Evolutionary conservation across 331 rosid species (phyloP).

Genomic region (Rosa hybrid): DNA sequence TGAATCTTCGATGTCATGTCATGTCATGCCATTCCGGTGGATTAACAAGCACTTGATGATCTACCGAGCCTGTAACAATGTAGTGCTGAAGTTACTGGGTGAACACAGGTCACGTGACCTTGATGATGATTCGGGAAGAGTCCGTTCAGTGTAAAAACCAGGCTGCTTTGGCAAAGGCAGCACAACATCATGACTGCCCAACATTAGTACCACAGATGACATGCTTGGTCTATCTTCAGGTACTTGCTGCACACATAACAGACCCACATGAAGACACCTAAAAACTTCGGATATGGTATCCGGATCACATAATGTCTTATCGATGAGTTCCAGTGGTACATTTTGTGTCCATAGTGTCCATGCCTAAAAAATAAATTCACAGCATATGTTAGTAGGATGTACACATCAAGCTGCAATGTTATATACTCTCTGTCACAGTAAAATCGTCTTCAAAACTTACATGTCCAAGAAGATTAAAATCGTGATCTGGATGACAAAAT

Average conservation of each 20-base stretch:
- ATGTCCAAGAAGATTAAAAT: slow-evolving; percentile 22
- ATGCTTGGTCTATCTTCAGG: slow-evolving; percentile 21
- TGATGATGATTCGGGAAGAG: not conserved
- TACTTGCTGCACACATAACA: slow-evolving; percentile 3
- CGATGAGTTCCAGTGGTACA: not conserved
- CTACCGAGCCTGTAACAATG: slow-evolving; percentile 10
- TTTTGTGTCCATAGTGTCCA: slow-evolving; percentile 15
- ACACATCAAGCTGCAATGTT: not conserved
- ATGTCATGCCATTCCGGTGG: not conserved
- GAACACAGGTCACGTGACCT: not conserved
- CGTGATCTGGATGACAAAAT: not conserved
- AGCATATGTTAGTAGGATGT: not conserved
- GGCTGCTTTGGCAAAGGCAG: slow-evolving; percentile 22
- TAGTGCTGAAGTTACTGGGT: not conserved
- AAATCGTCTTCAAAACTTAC: slow-evolving; percentile 3
- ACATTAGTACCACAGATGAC: slow-evolving; percentile 9
- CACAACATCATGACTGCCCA: not conserved
- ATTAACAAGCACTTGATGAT: not conserved
- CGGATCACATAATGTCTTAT: not conserved
- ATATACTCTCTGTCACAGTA: too few relatives aligned
- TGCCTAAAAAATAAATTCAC: not conserved
- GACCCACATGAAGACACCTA: slow-evolving; percentile 8
- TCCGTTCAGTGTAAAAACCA: slow-evolving; percentile 19
- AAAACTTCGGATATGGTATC: not conserved
- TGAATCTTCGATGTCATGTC: too few relatives aligned